Percentiles rank a stretch among this genome's conserved stretches.
Evolutionary conservation across 2,329 filamentous ascomycete genomes (phyloP).

Genomic region (Trichoderma koningii): DNA sequence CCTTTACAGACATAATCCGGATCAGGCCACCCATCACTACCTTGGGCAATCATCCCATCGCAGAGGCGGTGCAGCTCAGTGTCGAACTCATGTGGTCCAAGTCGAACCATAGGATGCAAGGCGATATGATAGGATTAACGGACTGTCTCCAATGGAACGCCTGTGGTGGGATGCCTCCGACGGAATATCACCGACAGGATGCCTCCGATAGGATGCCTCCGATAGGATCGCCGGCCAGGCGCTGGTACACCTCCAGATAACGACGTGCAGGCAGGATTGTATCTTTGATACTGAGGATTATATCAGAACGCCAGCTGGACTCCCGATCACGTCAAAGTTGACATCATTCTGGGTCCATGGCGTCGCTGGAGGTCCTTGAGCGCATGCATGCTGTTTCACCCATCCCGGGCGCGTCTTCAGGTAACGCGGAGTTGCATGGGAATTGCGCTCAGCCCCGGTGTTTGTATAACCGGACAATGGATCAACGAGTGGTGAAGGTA

Average conservation of each 20-base stretch:
- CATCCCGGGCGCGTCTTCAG: neutral
- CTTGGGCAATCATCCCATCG: neutral
- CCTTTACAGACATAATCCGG: neutral
- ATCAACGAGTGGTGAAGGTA: conserved; percentile 6
- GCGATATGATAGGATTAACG: neutral
- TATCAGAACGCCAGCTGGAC: neutral
- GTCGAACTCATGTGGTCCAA: neutral
- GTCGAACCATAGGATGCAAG: neutral
- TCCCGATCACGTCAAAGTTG: neutral
- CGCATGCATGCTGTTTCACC: conserved; percentile 20
- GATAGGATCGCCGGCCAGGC: neutral
- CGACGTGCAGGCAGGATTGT: too few species aligned
- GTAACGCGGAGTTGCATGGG: neutral
- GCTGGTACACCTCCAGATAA: neutral
- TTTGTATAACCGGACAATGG: neutral
- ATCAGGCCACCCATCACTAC: neutral
- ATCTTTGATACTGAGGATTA: neutral
- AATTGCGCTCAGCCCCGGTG: conserved; percentile 7
- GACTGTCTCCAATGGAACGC: too few species aligned
- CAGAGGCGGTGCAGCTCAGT: neutral
- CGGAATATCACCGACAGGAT: too few species aligned
- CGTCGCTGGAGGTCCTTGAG: conserved; percentile 2
- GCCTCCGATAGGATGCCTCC: too few species aligned
- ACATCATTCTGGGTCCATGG: conserved; percentile 12
- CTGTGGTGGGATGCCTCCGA: too few species aligned